These are phyloP conservation scores for Ceratocystis ficicola DNA, from an alignment of 2,329 filamentous ascomycete species.

Conservation along the genomic window DNA sequence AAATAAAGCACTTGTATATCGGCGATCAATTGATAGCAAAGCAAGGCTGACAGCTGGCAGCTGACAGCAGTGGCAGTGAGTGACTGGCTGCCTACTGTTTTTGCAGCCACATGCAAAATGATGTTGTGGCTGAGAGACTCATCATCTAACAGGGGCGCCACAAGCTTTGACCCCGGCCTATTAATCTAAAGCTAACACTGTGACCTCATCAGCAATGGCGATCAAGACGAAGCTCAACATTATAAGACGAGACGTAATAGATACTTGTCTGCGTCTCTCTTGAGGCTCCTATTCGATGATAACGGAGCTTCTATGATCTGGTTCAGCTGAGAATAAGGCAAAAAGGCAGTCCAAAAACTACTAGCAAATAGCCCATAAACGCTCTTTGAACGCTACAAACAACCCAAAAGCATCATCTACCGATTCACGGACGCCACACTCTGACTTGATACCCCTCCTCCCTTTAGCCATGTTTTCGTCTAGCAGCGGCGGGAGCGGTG, in stretches of 20 bases:
- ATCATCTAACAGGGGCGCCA: neutral
- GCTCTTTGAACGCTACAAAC: too few species aligned
- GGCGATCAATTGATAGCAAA: neutral
- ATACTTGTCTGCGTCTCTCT: too few species aligned
- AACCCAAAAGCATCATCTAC: too few species aligned
- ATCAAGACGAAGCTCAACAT: neutral
- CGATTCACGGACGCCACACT: neutral
- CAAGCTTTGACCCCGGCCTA: slow-evolving; percentile 10
- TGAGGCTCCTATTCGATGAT: too few species aligned
- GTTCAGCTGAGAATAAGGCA: too few species aligned
- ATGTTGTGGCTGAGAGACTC: too few species aligned
- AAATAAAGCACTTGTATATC: neutral
- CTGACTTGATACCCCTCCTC: neutral
- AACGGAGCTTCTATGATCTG: too few species aligned
- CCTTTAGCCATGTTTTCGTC: slow-evolving; percentile 48
- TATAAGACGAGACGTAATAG: neutral
- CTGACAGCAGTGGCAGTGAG: too few species aligned
- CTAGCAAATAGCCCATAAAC: too few species aligned
- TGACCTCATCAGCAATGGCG: slow-evolving; percentile 5
- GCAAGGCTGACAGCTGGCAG: neutral
- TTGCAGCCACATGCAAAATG: too few species aligned
- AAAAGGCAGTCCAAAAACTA: too few species aligned
- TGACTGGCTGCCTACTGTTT: too few species aligned
- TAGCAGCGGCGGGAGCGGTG: slow-evolving; percentile 44
- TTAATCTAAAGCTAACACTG: slow-evolving; percentile 11